phyloP scores from a whole-genome alignment of 805 yeast species.

The Jamesozyma piceae region DNA sequence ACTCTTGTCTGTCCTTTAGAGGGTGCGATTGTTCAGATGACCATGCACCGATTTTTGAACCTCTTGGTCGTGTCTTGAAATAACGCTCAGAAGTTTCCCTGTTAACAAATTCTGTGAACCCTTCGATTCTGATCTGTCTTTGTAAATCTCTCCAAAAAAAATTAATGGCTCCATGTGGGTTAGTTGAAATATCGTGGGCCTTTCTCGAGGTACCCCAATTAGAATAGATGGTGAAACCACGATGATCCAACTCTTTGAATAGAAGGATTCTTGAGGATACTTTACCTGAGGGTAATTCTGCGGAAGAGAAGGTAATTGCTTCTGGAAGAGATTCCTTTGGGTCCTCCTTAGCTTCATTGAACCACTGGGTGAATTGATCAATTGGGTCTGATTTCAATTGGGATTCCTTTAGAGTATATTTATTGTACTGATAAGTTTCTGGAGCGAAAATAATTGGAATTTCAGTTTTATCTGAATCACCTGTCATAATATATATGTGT shows the following conservation, averaged over 20 bases:
- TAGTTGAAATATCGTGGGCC: conserved; percentile 56
- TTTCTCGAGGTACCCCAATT: conserved; percentile 88
- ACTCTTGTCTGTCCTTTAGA: conserved; percentile 48
- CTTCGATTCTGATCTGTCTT: conserved; percentile 91
- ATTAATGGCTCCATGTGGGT: conserved; percentile 72
- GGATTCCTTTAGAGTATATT: conserved; percentile 45
- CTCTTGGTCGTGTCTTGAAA: conserved; percentile 82
- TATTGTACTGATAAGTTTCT: conserved; percentile 77
- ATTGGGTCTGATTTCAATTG: conserved; percentile 57
- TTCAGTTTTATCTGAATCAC: conserved; percentile 18
- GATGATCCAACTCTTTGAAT: conserved; percentile 78
- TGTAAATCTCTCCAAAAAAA: conserved; percentile 90
- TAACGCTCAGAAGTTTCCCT: conserved; percentile 69
- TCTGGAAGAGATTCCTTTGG: conserved; percentile 63
- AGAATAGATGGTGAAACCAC: conserved; percentile 80
- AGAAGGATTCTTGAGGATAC: conserved; percentile 78
- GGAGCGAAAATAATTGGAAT: conserved; percentile 57
- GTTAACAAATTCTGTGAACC: conserved; percentile 62
- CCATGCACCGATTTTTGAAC: conserved; percentile 94
- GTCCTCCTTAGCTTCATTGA: conserved; percentile 55
- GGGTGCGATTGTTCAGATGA: conserved; percentile 78
- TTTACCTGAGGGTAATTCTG: conserved; percentile 80
- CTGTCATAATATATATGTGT: background rate
- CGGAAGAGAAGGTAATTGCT: conserved; percentile 79
- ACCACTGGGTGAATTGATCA: conserved; percentile 77